Conservation (phyloP, 257 asterid species). For the Primulina eburnea region DNA sequence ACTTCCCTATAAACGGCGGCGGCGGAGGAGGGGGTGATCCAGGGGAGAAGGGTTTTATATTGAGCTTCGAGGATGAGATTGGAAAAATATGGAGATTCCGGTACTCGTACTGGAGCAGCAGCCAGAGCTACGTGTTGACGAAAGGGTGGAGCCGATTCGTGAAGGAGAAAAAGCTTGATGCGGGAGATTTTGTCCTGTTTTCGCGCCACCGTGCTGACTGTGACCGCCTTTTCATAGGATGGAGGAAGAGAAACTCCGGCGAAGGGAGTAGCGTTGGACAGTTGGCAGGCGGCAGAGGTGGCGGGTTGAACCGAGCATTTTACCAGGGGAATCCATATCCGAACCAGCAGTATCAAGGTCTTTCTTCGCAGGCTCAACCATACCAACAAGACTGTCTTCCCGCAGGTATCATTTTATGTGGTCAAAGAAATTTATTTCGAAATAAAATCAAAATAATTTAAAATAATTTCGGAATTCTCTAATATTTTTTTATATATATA, state of each 20-base stretch:
- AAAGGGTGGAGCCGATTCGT: slow-evolving; percentile 98
- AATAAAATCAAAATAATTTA: too few species aligned
- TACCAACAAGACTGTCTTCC: slow-evolving; percentile 54
- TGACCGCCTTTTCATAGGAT: slow-evolving; percentile 66
- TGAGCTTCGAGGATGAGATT: slow-evolving; percentile 74
- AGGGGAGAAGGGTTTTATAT: slow-evolving; percentile 56
- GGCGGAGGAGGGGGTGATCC: slow-evolving; percentile 37
- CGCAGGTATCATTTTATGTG: slow-evolving; percentile 52
- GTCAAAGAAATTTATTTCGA: background rate
- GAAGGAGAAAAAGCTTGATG: slow-evolving; percentile 78
- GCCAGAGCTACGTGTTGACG: slow-evolving; percentile 91
- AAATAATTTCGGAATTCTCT: too few species aligned
- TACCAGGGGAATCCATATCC: slow-evolving; percentile 50
- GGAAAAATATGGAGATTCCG: slow-evolving; percentile 84
- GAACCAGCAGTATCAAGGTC: slow-evolving; percentile 24
- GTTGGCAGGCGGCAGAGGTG: slow-evolving; percentile 15
- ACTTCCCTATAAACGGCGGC: slow-evolving; percentile 55
- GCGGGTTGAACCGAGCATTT: slow-evolving; percentile 39
- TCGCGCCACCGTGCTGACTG: slow-evolving; percentile 56
- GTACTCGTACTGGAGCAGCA: slow-evolving; percentile 92
- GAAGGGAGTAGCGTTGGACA: slow-evolving; percentile 16
- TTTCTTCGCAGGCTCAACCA: slow-evolving; percentile 34
- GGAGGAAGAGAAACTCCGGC: slow-evolving; percentile 54
- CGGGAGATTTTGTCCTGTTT: slow-evolving; percentile 77
- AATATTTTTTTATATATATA: too few species aligned